These are phyloP conservation scores for Eucalyptus tenuipes DNA, from an alignment of 345 rosid species.

Conservation along the genomic window DNA sequence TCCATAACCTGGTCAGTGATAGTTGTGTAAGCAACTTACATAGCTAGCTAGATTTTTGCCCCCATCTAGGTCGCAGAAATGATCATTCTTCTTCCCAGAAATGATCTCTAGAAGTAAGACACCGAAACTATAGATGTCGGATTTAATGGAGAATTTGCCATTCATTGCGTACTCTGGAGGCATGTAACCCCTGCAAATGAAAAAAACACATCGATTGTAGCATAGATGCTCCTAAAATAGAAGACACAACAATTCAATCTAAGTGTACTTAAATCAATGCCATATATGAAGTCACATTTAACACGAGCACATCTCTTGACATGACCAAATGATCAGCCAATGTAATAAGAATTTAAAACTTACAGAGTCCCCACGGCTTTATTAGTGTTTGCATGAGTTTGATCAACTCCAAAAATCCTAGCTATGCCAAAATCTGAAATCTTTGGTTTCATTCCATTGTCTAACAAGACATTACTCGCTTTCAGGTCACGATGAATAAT, in stretches of 20 bases:
- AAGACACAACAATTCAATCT: background rate
- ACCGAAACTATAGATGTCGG: slow-evolving; percentile 2
- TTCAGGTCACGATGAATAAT: slow-evolving; percentile 13
- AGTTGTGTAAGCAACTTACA: background rate
- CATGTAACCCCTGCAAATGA: background rate
- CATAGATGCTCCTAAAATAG: background rate
- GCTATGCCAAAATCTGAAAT: slow-evolving; percentile 18
- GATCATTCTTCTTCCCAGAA: background rate
- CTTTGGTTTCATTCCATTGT: background rate
- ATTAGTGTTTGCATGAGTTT: background rate
- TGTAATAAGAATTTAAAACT: background rate
- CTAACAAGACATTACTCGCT: slow-evolving; percentile 8
- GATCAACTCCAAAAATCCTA: slow-evolving; percentile 1
- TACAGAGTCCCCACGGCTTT: slow-evolving; percentile 6
- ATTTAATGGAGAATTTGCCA: background rate
- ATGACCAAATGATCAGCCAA: background rate
- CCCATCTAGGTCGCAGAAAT: background rate
- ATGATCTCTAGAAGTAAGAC: slow-evolving; percentile 6
- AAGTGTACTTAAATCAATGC: background rate
- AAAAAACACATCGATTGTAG: background rate
- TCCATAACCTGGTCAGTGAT: background rate
- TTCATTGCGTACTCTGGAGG: background rate
- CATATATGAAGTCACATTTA: background rate
- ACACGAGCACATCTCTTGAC: background rate
- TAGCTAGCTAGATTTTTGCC: background rate